Base-by-base conservation (phyloP, 108 stramenopile species). In the Parietichytrium sp. region DNA sequence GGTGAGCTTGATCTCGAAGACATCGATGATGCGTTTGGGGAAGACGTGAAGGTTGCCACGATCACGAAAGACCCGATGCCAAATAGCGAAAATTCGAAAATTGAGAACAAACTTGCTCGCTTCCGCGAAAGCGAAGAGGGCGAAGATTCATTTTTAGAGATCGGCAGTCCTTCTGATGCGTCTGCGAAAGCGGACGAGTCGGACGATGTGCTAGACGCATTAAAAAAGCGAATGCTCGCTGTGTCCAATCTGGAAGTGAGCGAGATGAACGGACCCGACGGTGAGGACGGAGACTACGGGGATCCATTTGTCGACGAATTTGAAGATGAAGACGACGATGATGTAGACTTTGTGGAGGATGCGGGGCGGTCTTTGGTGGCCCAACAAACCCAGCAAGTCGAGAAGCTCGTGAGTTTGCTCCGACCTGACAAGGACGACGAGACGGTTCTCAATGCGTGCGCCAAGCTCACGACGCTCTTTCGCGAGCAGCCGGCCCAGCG, bases 231-330 rank as follows among this genome's bases (percentile, higher is more conserved):
- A 7, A 72, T 72, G 61, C 13, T 42, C 10, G 42, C 42, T 47
- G 61, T 42, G 38, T n/a, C 33, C 23, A n/a, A n/a, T n/a, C n/a
- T n/a, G n/a, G n/a, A n/a, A n/a, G n/a, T n/a, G n/a, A n/a, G n/a
- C n/a, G n/a, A n/a, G n/a, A n/a, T n/a, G n/a, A n/a, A n/a, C n/a
- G 61, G 13, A 36, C 29, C 29, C 20, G 55, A 38, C 38, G 38
- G 61, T 42, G 38, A 20, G 18, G 25, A 20, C 20, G 54, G 18
- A 15, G 54, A 20, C 29, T 20, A 27, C 20, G 61, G 16, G 33
- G 61, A 72, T 42, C 61, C 61, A 8, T 72, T 72, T 72, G 23
- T 72, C 38, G 61, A 72, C 61, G 61, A 72, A 25, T 72, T 72
- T 72, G 61, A 72, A 7, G 61, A 53, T 27, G 52, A 72, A 42